These are phyloP conservation scores for Myxozyma neglecta DNA, from an alignment of 805 yeast genomes.

Conservation along the genomic window DNA sequence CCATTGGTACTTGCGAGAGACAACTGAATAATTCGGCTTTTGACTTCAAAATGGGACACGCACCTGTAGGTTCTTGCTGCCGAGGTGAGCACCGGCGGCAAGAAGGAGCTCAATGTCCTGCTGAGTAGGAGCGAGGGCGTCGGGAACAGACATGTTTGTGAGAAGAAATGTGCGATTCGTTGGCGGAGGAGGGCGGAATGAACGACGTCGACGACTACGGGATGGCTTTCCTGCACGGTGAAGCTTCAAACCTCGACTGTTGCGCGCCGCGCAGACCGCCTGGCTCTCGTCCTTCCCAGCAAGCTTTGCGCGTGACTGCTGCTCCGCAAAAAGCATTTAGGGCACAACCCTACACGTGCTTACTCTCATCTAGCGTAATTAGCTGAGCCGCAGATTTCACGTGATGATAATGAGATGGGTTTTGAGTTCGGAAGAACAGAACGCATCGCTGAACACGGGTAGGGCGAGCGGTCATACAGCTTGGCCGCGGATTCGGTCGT, in stretches of 20 bases:
- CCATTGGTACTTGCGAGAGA: neutral
- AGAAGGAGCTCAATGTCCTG: conserved; percentile 72
- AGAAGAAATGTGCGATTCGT: neutral
- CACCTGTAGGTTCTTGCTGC: conserved; percentile 99
- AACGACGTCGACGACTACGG: neutral
- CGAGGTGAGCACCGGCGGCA: conserved; percentile 99
- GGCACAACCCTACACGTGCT: neutral
- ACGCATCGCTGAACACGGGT: neutral
- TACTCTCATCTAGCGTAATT: neutral
- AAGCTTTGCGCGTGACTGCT: conserved; percentile 3
- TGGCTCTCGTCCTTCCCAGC: neutral
- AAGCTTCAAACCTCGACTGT: neutral
- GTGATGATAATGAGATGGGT: neutral
- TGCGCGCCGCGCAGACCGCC: neutral
- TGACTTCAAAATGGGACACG: neutral
- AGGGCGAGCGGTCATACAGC: neutral
- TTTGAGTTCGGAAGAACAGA: neutral
- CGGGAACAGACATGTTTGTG: conserved; percentile 72
- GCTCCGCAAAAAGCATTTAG: neutral
- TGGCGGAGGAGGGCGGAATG: neutral
- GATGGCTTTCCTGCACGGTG: neutral
- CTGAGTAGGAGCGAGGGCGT: conserved; percentile 60
- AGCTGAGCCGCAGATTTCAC: conserved; percentile 8
- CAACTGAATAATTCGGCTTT: neutral
- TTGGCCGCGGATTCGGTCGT: neutral